Evolutionary conservation across 495 filamentous ascomycete genomes (phyloP), one percentile per base, ranked within the genome.

Genomic region (Daldinia loculata): DNA sequence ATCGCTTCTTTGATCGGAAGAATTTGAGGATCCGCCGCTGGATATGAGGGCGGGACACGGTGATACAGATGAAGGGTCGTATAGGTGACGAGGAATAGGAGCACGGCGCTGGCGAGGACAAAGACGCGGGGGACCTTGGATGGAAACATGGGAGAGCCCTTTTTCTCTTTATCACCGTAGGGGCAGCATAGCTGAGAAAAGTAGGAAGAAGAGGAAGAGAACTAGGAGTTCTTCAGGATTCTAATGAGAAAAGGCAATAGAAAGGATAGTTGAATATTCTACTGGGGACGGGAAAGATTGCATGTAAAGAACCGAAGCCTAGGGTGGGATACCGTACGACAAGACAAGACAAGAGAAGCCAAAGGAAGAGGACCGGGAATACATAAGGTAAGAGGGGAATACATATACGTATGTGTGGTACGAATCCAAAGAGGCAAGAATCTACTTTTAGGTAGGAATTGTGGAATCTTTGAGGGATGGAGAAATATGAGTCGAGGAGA

Each of bases 1-100:
- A 53, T 39, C 27, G 50, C 61, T 66, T 73, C 66, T 45, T 65
- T 22, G 5, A 66, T 53, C 6, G 70, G 66, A 27, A 60, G 27
- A 26, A 69, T 55, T 27, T 62, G 57, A 15, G 57, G n/a, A 14
- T 69, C 58, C 53, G 65, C 43, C 2, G 26, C 51, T 22, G 67
- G 36, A 56, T 74, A 67, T 48, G 71, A 66, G 32, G 71, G 59
- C 6, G 71, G 71, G 14, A 63, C 52, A 32, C 50, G 58, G 19
- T 67, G 67, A 30, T 74, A 74, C 14, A 74, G 59, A 36, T 67
- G 63, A 3, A 74, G 63, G 8, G 67, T 70, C 38, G 67, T 74
- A 48, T 70, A 74, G 8, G 67, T 67, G 63, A 74, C 71, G 45
- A 74, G 62, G 58, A 74, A 70, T 8, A 66, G 34, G 34, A 74